These are phyloP conservation scores for Coelastrella sp. DNA, from an alignment of 139 green algal genomes.

Conservation along the genomic window DNA sequence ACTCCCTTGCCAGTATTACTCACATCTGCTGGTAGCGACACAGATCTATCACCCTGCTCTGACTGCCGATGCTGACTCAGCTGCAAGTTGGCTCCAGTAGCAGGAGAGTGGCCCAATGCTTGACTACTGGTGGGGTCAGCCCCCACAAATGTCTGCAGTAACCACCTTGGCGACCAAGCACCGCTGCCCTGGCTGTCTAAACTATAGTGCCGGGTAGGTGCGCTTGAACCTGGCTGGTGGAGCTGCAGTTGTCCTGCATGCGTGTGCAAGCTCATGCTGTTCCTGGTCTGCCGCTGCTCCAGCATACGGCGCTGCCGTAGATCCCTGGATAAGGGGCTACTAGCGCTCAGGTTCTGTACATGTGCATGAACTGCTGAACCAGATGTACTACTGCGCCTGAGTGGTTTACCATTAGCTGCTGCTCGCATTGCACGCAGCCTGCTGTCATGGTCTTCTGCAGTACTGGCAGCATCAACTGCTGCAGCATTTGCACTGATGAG, in stretches of 20 bases:
- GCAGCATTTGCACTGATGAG: too few relatives aligned
- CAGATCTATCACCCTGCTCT: neutral
- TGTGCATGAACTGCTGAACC: neutral
- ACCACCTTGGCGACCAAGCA: neutral
- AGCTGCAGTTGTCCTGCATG: neutral
- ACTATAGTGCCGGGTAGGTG: neutral
- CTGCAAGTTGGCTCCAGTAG: neutral
- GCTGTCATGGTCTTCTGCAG: too few relatives aligned
- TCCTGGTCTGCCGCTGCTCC: neutral
- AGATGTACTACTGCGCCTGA: neutral
- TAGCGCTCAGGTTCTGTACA: neutral
- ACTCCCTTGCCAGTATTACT: neutral
- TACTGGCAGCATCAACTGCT: too few relatives aligned
- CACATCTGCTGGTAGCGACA: neutral
- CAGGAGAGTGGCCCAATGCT: neutral
- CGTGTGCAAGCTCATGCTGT: too few relatives aligned
- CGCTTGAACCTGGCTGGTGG: neutral
- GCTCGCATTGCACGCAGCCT: too few relatives aligned
- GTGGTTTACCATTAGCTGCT: too few relatives aligned
- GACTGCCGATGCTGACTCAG: neutral
- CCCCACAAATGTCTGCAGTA: neutral
- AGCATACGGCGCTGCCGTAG: neutral
- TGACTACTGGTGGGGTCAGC: neutral
- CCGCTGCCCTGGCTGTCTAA: conserved; percentile 2
- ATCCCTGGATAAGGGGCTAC: neutral